Evolutionary conservation across 2,329 filamentous ascomycete genomes (phyloP).

Genomic region (Fusarium pseudocircinatum): DNA sequence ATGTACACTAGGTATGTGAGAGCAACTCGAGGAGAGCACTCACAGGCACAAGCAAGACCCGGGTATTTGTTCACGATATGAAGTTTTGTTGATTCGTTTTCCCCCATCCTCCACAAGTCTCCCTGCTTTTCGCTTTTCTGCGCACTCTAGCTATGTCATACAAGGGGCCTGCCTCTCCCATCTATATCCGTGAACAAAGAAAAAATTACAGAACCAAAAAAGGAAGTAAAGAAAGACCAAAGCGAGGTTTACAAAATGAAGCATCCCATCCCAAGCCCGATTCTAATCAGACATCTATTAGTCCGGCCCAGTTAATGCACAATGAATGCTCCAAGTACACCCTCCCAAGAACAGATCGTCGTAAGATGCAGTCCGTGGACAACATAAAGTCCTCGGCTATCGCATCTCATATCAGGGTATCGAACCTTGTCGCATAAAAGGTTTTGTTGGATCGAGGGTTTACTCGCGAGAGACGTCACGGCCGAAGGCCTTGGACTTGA

Average conservation of each 20-base stretch:
- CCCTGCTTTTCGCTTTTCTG: constrained; percentile 36
- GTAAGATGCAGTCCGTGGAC: constrained; percentile 27
- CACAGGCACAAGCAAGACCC: neutral
- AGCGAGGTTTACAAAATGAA: constrained; percentile 36
- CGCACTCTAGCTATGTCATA: constrained; percentile 39
- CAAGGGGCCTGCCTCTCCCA: constrained; percentile 35
- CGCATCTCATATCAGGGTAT: constrained; percentile 39
- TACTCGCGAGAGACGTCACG: constrained; percentile 92
- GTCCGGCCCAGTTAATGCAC: constrained; percentile 42
- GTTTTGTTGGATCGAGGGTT: constrained; percentile 33
- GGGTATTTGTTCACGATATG: constrained; percentile 16
- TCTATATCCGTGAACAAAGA: constrained; percentile 39
- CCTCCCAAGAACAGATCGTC: constrained; percentile 41
- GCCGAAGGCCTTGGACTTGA: constrained; percentile 96
- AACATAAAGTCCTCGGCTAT: constrained; percentile 7
- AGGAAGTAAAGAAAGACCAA: constrained; percentile 32
- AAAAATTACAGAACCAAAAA: constrained; percentile 32
- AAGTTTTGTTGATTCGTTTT: constrained; percentile 14
- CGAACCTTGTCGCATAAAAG: constrained; percentile 38
- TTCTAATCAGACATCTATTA: constrained; percentile 45
- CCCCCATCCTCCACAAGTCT: neutral
- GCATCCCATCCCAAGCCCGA: constrained; percentile 40
- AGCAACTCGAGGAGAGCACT: neutral
- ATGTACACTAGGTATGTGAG: neutral
- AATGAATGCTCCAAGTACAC: constrained; percentile 46